Percentiles rank a stretch among this genome's conserved stretches.
These are phyloP conservation scores for Cercospora citrullina DNA, from an alignment of 2,329 filamentous ascomycete species.

Conservation along the genomic window DNA sequence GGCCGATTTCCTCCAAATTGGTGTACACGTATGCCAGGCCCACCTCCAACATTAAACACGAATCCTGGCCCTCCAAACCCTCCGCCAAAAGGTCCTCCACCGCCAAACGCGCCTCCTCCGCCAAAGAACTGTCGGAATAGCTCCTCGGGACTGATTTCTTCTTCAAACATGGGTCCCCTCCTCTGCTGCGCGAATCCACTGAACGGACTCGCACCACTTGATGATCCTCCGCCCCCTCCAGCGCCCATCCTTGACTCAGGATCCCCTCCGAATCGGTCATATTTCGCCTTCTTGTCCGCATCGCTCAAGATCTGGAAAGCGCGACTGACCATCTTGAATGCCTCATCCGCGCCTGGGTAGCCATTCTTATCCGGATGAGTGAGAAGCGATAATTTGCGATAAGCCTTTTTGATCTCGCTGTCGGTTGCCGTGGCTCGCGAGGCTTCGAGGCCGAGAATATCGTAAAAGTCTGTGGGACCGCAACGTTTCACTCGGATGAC, in stretches of 20 bases:
- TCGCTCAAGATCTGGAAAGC: conserved; percentile 93
- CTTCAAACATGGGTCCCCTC: conserved; percentile 70
- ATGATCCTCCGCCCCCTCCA: conserved; percentile 46
- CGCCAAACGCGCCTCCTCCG: conserved; percentile 56
- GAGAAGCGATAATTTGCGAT: conserved; percentile 87
- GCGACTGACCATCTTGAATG: conserved; percentile 94
- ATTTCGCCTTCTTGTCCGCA: conserved; percentile 87
- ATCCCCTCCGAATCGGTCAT: conserved; percentile 85
- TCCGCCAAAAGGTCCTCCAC: conserved; percentile 20
- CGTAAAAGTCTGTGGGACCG: conserved; percentile 85
- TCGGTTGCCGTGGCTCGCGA: conserved; percentile 69
- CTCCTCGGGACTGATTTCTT: conserved; percentile 94
- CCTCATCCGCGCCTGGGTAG: conserved; percentile 91
- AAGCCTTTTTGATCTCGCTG: conserved; percentile 93
- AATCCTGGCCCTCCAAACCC: conserved; percentile 71
- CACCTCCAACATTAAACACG: conserved; percentile 84
- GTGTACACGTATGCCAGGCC: conserved; percentile 88
- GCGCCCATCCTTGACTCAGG: conserved; percentile 80
- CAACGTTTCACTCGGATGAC: conserved; percentile 87
- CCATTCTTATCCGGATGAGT: conserved; percentile 99
- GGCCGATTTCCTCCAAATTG: conserved; percentile 85
- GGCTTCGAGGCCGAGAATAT: conserved; percentile 76
- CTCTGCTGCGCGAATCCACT: conserved; percentile 56
- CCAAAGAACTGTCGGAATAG: conserved; percentile 97
- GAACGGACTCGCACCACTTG: conserved; percentile 64